Percentiles rank a stretch among this genome's conserved stretches.
phyloP scores from a whole-genome alignment of 192 early-diverging fungal genomes.

The Gonapodya prolifera region DNA sequence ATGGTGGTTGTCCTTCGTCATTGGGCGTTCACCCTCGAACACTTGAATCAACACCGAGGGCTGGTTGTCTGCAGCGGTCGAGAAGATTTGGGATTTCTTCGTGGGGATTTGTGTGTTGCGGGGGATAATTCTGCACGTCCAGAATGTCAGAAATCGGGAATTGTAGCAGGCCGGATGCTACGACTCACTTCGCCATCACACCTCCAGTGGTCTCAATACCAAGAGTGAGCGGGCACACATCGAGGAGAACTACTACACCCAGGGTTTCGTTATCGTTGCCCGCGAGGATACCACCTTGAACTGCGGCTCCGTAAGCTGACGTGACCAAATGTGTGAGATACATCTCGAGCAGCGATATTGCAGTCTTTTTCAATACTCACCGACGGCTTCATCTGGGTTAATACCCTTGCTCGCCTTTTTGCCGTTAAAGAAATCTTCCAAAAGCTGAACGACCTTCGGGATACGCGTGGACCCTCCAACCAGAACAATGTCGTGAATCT shows the following conservation, averaged over 20 bases:
- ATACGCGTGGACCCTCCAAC: slow-evolving; percentile 98
- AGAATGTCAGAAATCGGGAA: neutral
- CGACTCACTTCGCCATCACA: slow-evolving; percentile 1
- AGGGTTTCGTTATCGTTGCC: slow-evolving; percentile 40
- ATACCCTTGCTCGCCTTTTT: slow-evolving; percentile 95
- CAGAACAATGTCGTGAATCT: slow-evolving; percentile 92
- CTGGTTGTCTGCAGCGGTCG: slow-evolving; percentile 95
- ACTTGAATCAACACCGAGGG: slow-evolving; percentile 92
- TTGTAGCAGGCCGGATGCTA: neutral
- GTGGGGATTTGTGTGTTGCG: slow-evolving; percentile 90
- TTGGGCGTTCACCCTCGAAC: slow-evolving; percentile 88
- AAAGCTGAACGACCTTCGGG: slow-evolving; percentile 86
- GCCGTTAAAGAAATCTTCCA: slow-evolving; percentile 91
- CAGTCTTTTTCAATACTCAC: no score
- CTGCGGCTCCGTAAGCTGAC: slow-evolving; percentile 95
- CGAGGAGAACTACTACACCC: slow-evolving; percentile 64
- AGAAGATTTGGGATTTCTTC: slow-evolving; percentile 98
- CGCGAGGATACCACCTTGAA: slow-evolving; percentile 83
- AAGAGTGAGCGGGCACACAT: slow-evolving; percentile 92
- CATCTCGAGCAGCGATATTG: no score
- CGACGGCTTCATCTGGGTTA: slow-evolving; percentile 98
- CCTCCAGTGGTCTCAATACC: slow-evolving; percentile 96
- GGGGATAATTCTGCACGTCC: slow-evolving; percentile 85
- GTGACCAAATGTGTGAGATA: no score
- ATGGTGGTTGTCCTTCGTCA: slow-evolving; percentile 98